Percentiles rank a stretch among this genome's conserved stretches.
These are phyloP conservation scores for Geranomyces michiganensis DNA, from an alignment of 192 early-diverging fungal species.

Conservation along the genomic window DNA sequence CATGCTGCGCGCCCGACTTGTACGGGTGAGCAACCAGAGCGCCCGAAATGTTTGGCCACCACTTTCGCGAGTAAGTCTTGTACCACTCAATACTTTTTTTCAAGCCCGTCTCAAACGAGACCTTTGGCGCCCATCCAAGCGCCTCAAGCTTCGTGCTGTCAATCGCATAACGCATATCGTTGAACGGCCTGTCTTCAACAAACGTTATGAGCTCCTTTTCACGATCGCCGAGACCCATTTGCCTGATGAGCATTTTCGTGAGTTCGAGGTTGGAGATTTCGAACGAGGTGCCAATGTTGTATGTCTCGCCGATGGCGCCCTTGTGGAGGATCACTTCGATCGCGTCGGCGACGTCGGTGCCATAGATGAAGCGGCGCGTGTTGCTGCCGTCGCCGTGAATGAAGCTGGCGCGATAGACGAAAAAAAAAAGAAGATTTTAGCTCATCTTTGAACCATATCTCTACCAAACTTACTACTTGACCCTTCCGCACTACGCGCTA, in stretches of 20 bases:
- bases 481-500: too few species aligned
- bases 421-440: slow-evolving; percentile 21
- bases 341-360: slow-evolving; percentile 69
- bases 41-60: slow-evolving; percentile 26
- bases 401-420: slow-evolving; percentile 32
- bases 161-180: slow-evolving; percentile 76
- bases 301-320: slow-evolving; percentile 71
- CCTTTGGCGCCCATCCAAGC: slow-evolving; percentile 69
- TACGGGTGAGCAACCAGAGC: slow-evolving; percentile 29
- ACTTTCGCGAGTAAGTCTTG: slow-evolving; percentile 24
- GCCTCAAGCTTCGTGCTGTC: slow-evolving; percentile 67
- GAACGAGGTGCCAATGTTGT: slow-evolving; percentile 75
- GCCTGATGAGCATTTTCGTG: slow-evolving; percentile 57
- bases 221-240: slow-evolving; percentile 42
- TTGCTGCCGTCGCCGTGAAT: slow-evolving; percentile 77
- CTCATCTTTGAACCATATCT: too few species aligned
- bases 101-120: slow-evolving; percentile 66
- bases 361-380: slow-evolving; percentile 75
- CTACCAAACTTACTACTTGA: too few species aligned
- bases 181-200: slow-evolving; percentile 77
- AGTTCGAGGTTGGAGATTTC: slow-evolving; percentile 74
- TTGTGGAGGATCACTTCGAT: slow-evolving; percentile 68
- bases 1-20: slow-evolving; percentile 28
- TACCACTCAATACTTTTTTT: slow-evolving; percentile 54
- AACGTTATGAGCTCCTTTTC: slow-evolving; percentile 59